These are phyloP conservation scores for Nannochloropsis granulata DNA, from an alignment of 108 stramenopile genomes.

Conservation along the genomic window DNA sequence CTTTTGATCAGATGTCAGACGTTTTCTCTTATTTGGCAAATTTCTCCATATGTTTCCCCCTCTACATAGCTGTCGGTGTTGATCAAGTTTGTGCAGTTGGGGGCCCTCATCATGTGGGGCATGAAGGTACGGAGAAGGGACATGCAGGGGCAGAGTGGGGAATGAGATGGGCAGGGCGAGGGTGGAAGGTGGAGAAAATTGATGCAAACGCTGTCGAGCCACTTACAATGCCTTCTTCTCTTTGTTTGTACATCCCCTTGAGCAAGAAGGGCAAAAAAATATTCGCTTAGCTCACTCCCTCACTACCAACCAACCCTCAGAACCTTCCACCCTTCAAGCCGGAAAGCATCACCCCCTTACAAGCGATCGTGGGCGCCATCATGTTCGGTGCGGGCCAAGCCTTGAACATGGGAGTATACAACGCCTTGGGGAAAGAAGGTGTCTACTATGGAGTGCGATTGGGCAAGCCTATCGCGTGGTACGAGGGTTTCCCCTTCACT, in stretches of 20 bases:
- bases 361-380: background rate
- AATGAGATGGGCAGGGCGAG: too few relatives aligned
- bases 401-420: background rate
- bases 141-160: too few relatives aligned
- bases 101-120: background rate
- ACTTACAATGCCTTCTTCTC: too few relatives aligned
- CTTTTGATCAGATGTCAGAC: too few relatives aligned
- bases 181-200: too few relatives aligned
- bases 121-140: background rate
- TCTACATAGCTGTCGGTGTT: background rate
- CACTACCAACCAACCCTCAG: background rate
- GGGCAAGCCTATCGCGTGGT: background rate
- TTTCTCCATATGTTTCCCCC: background rate
- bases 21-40: background rate
- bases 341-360: background rate
- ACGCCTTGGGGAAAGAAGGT: background rate
- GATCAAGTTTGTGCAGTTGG: background rate
- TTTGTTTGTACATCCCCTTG: too few relatives aligned
- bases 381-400: background rate
- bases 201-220: too few relatives aligned
- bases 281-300: too few relatives aligned
- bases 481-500: background rate
- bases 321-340: background rate
- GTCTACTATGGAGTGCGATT: background rate
- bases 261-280: too few relatives aligned